These are phyloP conservation scores for Paecilomyces sp. DNA, from an alignment of 2,329 filamentous ascomycete species.

Conservation along the genomic window DNA sequence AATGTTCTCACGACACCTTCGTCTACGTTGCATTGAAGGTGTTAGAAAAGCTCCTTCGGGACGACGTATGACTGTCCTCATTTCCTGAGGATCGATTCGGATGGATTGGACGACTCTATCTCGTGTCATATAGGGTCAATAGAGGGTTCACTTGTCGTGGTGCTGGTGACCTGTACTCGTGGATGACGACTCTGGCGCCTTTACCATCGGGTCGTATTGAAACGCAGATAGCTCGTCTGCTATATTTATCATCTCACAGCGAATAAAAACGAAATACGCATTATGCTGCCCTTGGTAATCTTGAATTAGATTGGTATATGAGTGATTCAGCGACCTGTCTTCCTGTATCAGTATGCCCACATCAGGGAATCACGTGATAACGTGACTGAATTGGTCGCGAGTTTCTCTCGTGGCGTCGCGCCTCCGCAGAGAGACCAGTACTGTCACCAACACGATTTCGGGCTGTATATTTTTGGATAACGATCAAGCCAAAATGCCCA, in stretches of 20 bases:
- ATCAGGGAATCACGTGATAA: neutral
- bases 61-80: neutral
- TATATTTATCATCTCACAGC: neutral
- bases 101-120: neutral
- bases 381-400: neutral
- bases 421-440: neutral
- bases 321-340: neutral
- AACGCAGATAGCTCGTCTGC: neutral
- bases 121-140: neutral
- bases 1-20: neutral
- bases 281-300: neutral
- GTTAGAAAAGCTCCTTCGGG: neutral
- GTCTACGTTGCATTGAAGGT: neutral
- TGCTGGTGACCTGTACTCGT: neutral
- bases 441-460: slow-evolving; percentile 4
- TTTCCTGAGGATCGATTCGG: neutral
- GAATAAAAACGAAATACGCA: neutral
- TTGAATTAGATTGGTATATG: neutral
- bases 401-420: neutral
- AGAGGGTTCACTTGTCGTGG: neutral
- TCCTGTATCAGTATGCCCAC: neutral
- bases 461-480: slow-evolving; percentile 8
- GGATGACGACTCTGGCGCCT: neutral
- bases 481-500: neutral
- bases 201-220: neutral